Evolutionary conservation across 345 rosid species (phyloP).

Genomic region (Eucalyptus victrix): DNA sequence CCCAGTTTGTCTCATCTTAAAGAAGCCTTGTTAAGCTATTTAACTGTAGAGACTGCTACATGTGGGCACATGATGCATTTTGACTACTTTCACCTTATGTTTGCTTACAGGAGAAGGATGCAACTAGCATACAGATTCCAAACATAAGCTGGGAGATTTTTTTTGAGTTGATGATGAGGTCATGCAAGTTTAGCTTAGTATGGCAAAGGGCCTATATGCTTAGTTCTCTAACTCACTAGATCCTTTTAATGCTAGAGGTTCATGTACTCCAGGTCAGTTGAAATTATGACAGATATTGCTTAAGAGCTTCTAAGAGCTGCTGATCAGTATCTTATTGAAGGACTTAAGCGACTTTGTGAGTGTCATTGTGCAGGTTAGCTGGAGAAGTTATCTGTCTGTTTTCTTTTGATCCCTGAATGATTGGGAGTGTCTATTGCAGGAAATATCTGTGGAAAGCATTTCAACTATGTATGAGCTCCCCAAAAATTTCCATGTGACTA

Average conservation of each 20-base stretch:
- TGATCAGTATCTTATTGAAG: constrained; percentile 18
- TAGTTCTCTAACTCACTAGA: neutral
- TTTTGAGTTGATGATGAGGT: constrained; percentile 98
- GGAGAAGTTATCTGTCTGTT: too few species aligned
- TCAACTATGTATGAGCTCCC: constrained; percentile 54
- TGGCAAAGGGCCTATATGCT: neutral
- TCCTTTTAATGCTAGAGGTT: constrained; percentile 23
- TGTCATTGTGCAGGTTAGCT: neutral
- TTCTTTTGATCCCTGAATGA: too few species aligned
- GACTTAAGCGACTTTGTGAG: neutral
- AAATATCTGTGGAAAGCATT: constrained; percentile 20
- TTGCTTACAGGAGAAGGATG: constrained; percentile 72
- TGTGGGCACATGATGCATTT: neutral
- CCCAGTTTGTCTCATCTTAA: neutral
- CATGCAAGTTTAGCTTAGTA: neutral
- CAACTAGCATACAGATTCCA: constrained; percentile 90
- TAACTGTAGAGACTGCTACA: neutral
- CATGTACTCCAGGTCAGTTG: constrained; percentile 84
- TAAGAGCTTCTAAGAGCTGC: constrained; percentile 96
- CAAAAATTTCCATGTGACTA: constrained; percentile 42
- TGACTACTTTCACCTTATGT: neutral
- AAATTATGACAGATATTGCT: constrained; percentile 61
- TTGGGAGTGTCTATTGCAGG: too few species aligned
- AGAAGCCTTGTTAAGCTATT: neutral
- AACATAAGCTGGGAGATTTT: constrained; percentile 88